A percentile compares a stretch with the other conserved stretches of the same genome.
phyloP scores from a whole-genome alignment of 164 flowering plant species.

The Vitis vinifera region DNA sequence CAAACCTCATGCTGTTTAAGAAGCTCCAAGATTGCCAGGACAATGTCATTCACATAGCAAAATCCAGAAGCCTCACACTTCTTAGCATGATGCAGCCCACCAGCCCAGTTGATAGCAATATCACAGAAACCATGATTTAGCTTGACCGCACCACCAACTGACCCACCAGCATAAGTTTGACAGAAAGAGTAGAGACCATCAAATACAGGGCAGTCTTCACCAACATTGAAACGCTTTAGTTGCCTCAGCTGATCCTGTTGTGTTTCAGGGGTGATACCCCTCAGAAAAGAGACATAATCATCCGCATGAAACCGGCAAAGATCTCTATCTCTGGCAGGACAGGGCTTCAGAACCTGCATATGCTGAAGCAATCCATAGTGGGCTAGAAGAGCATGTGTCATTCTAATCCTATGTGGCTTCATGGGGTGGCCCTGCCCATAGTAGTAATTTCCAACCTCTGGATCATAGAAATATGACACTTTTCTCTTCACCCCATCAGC shows the following conservation, averaged over 20 bases:
- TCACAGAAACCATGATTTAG: slow-evolving; percentile 44
- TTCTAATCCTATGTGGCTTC: slow-evolving; percentile 65
- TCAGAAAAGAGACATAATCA: slow-evolving; percentile 52
- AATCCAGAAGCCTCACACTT: slow-evolving; percentile 72
- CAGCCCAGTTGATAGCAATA: slow-evolving; percentile 65
- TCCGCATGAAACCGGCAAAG: slow-evolving; percentile 61
- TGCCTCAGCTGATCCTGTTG: slow-evolving; percentile 53
- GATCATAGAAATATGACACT: slow-evolving; percentile 43
- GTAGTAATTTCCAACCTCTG: slow-evolving; percentile 63
- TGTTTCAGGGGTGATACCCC: slow-evolving; percentile 52
- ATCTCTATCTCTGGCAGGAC: slow-evolving; percentile 53
- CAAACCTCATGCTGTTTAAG: slow-evolving; percentile 46
- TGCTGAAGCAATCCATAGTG: slow-evolving; percentile 53
- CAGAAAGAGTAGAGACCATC: slow-evolving; percentile 64
- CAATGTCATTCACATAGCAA: slow-evolving; percentile 65
- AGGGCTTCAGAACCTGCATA: slow-evolving; percentile 54
- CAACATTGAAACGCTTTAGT: slow-evolving; percentile 55
- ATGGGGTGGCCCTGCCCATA: slow-evolving; percentile 67
- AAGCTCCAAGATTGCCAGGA: slow-evolving; percentile 54
- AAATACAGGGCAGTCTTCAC: slow-evolving; percentile 61
- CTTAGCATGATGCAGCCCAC: slow-evolving; percentile 68
- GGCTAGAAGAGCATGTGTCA: slow-evolving; percentile 62
- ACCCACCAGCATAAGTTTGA: slow-evolving; percentile 62
- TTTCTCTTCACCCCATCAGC: slow-evolving; percentile 27
- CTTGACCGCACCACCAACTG: slow-evolving; percentile 56